Evolutionary conservation across 2,329 filamentous ascomycete genomes (phyloP).

Genomic region (Ophiostoma tasmaniense): DNA sequence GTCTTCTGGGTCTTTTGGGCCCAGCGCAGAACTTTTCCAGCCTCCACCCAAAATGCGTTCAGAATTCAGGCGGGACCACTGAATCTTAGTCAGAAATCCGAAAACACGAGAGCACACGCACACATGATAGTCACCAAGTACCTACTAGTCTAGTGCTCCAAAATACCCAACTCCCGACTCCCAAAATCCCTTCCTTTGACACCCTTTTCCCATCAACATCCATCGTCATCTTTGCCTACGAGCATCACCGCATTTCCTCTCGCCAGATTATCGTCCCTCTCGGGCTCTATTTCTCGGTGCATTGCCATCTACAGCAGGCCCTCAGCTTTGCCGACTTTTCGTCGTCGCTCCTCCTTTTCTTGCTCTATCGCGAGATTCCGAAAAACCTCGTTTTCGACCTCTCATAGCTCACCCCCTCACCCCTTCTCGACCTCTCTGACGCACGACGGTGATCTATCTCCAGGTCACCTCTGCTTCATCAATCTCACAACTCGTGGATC

Average conservation of each 20-base stretch:
- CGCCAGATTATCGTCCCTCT: conserved; percentile 6
- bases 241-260: conserved; percentile 9
- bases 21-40: conserved; percentile 18
- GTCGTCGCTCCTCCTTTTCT: conserved; percentile 6
- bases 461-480: conserved; percentile 1
- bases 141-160: conserved; percentile 1
- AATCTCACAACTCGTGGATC: neutral
- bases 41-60: conserved; percentile 12
- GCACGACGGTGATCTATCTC: conserved; percentile 5
- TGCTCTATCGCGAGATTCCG: conserved; percentile 11
- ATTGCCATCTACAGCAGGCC: conserved; percentile 11
- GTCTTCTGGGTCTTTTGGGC: neutral
- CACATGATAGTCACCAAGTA: conserved; percentile 12
- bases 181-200: conserved; percentile 16
- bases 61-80: neutral
- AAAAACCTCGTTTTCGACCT: conserved; percentile 12
- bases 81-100: conserved; percentile 15
- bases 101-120: conserved; percentile 15
- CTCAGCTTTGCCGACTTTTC: conserved; percentile 5
- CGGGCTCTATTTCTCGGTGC: conserved; percentile 14
- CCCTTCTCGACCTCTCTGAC: neutral
- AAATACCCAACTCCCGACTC: neutral
- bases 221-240: conserved; percentile 13
- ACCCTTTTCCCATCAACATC: conserved; percentile 9
- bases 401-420: neutral